Percentiles rank a stretch among this genome's conserved stretches.
phyloP scores from a whole-genome alignment of 2,329 filamentous ascomycete genomes.

The Xylariaceae sp. region DNA sequence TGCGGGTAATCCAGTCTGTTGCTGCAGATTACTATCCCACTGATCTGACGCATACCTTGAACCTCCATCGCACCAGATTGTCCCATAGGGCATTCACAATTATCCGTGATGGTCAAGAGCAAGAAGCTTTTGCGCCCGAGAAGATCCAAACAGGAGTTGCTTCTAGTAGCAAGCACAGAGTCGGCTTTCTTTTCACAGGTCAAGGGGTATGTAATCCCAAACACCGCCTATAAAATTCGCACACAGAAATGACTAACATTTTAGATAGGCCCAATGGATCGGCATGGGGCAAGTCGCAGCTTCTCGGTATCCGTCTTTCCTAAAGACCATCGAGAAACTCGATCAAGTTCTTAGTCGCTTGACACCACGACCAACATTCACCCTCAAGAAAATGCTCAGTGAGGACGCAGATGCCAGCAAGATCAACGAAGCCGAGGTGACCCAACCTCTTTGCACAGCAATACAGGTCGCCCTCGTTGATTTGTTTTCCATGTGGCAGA shows the following conservation, averaged over 20 bases:
- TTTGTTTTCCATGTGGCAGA: conserved; percentile 32
- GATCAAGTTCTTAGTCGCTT: conserved; percentile 13
- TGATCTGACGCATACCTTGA: conserved; percentile 20
- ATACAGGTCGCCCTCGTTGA: conserved; percentile 41
- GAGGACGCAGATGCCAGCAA: conserved; percentile 4
- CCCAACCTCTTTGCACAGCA: conserved; percentile 40
- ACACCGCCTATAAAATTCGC: neutral
- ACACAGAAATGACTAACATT: neutral
- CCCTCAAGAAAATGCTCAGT: conserved; percentile 10
- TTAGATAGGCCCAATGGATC: conserved; percentile 24
- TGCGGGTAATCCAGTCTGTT: conserved; percentile 16
- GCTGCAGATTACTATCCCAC: conserved; percentile 15
- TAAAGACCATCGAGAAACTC: conserved; percentile 11
- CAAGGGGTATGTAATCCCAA: conserved; percentile 20
- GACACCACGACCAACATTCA: conserved; percentile 12
- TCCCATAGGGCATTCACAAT: conserved; percentile 12
- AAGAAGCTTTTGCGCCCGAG: conserved; percentile 2
- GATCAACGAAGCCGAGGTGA: conserved; percentile 21
- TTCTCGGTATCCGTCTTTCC: conserved; percentile 8
- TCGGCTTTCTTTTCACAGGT: conserved; percentile 25
- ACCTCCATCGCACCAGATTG: conserved; percentile 13
- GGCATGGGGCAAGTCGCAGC: conserved; percentile 25
- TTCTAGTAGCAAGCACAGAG: conserved; percentile 1
- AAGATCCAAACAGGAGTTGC: conserved; percentile 3
- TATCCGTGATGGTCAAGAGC: conserved; percentile 8